Conservation (phyloP, 148 eudicot genomes). For the Vaccinium darrowii region DNA sequence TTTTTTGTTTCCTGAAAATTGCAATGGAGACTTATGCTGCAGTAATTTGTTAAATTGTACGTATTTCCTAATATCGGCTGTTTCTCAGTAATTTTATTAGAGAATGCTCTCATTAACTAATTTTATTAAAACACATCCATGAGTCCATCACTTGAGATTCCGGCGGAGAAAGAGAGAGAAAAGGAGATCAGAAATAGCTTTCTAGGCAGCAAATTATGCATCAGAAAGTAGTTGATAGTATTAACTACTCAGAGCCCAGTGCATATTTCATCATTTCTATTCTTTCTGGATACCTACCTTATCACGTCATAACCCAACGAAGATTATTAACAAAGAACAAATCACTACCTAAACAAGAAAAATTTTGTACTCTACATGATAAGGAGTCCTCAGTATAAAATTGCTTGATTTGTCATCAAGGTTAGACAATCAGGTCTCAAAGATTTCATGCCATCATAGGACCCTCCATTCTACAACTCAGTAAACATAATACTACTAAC, state of each 20-base stretch:
- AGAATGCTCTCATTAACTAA: too few relatives aligned
- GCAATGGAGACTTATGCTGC: too few relatives aligned
- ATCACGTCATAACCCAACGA: not conserved
- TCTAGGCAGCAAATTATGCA: not conserved
- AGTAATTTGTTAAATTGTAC: too few relatives aligned
- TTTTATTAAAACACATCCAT: not conserved
- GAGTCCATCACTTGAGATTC: not conserved
- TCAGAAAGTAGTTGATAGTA: not conserved
- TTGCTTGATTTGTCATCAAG: slow-evolving; percentile 53
- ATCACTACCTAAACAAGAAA: not conserved
- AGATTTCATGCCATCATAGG: slow-evolving; percentile 52
- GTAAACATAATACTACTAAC: not conserved
- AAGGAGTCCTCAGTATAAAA: slow-evolving; percentile 35
- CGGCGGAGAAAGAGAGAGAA: not conserved
- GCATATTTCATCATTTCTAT: not conserved
- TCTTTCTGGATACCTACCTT: not conserved
- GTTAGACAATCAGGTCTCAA: slow-evolving; percentile 52
- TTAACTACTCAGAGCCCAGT: slow-evolving; percentile 9
- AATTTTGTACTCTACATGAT: not conserved
- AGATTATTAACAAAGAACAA: not conserved
- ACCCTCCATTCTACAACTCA: not conserved
- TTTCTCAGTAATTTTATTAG: too few relatives aligned
- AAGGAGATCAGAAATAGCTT: not conserved
- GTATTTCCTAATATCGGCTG: too few relatives aligned
- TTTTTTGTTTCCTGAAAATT: too few relatives aligned